Evolutionary conservation across 1,139 yeast species (phyloP).

Genomic region (Blastobotrys serpentis): DNA sequence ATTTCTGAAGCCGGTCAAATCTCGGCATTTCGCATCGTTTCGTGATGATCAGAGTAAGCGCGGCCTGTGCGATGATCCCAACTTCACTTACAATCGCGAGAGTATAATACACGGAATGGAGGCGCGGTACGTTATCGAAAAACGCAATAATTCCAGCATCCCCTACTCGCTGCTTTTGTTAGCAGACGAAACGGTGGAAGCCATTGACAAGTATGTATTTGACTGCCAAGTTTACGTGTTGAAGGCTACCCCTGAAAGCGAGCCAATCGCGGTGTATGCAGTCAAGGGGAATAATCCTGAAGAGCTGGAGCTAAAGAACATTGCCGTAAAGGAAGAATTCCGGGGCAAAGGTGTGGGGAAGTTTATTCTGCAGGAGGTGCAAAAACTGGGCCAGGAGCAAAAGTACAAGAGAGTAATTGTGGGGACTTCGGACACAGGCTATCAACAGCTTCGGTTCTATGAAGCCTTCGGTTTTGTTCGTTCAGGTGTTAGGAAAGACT

Average conservation of each 20-base stretch:
- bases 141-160: background rate
- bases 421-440: slow-evolving; percentile 15
- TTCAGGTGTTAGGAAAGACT: slow-evolving; percentile 10
- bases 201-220: slow-evolving; percentile 13
- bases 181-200: slow-evolving; percentile 15
- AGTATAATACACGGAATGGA: too few relatives aligned
- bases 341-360: slow-evolving; percentile 11
- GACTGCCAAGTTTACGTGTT: slow-evolving; percentile 7
- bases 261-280: slow-evolving; percentile 11
- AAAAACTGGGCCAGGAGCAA: background rate
- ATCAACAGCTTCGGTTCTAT: slow-evolving; percentile 12
- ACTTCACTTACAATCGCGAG: too few relatives aligned
- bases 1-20: too few relatives aligned
- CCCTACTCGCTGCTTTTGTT: slow-evolving; percentile 10
- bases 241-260: background rate
- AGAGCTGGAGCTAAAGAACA: slow-evolving; percentile 13
- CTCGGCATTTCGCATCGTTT: too few relatives aligned
- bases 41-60: too few relatives aligned
- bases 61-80: too few relatives aligned
- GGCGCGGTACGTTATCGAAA: too few relatives aligned
- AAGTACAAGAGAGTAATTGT: slow-evolving; percentile 3
- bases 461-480: slow-evolving; percentile 13
- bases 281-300: slow-evolving; percentile 2
- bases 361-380: background rate
- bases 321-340: slow-evolving; percentile 10